phyloP scores from a whole-genome alignment of 441 rosid genomes.

The Adansonia gregorii region DNA sequence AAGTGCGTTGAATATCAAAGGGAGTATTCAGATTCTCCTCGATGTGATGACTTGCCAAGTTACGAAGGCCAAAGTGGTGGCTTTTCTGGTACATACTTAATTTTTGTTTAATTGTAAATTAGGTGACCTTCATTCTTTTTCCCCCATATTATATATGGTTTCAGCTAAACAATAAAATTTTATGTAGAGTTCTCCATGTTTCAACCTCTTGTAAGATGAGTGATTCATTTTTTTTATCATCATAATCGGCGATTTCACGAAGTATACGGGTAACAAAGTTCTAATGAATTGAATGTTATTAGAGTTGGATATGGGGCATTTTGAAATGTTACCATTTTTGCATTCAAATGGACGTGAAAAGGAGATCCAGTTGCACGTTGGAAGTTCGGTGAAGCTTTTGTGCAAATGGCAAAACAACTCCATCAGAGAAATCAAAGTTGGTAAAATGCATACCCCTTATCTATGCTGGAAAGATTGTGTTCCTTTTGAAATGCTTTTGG shows the following conservation, averaged over 20 bases:
- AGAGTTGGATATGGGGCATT: background rate
- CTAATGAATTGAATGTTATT: background rate
- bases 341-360: background rate
- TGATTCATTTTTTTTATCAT: background rate
- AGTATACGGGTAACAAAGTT: background rate
- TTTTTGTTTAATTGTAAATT: constrained; percentile 13
- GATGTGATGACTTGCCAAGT: constrained; percentile 1
- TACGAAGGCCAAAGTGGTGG: background rate
- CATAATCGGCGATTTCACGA: background rate
- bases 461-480: too few species aligned
- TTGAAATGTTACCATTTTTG: background rate
- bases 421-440: too few species aligned
- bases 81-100: background rate
- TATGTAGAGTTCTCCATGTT: constrained; percentile 13
- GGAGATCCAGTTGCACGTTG: too few species aligned
- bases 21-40: background rate
- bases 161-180: constrained; percentile 20
- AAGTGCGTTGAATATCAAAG: constrained; percentile 25
- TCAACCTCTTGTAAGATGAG: constrained; percentile 21
- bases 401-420: too few species aligned
- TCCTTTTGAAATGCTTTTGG: too few species aligned
- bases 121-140: constrained; percentile 15
- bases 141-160: constrained; percentile 3
- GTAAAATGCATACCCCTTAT: too few species aligned
- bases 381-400: too few species aligned